These are phyloP conservation scores for Golubevia pallescens DNA, from an alignment of 1,284 basidiomycete genomes.

Conservation along the genomic window DNA sequence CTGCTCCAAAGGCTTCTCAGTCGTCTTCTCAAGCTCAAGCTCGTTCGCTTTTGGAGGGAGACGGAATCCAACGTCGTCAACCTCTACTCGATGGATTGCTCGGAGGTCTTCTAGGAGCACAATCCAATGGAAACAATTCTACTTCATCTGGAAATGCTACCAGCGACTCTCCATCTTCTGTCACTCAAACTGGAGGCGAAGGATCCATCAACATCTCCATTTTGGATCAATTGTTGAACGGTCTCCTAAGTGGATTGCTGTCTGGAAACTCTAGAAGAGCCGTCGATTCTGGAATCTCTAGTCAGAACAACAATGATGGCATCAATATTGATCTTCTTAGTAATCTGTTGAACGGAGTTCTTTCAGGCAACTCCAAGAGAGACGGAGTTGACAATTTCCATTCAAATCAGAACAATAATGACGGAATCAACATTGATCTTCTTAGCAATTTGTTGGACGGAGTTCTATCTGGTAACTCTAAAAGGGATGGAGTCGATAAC, in stretches of 20 bases:
- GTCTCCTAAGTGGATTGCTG: background rate
- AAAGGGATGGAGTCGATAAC: background rate
- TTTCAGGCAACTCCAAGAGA: constrained; percentile 15
- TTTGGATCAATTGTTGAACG: background rate
- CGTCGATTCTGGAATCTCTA: constrained; percentile 1
- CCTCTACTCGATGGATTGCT: background rate
- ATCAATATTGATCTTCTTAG: background rate
- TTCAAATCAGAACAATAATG: too few relatives aligned
- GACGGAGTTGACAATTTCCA: too few relatives aligned
- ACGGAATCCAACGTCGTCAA: background rate
- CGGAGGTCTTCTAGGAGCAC: background rate
- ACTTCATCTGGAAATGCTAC: background rate
- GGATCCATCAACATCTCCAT: background rate
- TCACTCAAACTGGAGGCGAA: background rate
- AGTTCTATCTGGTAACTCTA: too few relatives aligned
- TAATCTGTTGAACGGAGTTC: background rate
- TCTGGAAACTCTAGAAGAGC: background rate
- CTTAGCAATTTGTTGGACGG: constrained; percentile 8
- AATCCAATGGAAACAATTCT: background rate
- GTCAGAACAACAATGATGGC: background rate
- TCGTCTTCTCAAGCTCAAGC: background rate
- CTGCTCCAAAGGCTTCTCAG: background rate
- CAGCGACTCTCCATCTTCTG: background rate
- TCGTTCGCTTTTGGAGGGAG: background rate
- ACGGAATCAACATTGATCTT: constrained; percentile 6